Evolutionary conservation across 139 green algal genomes (phyloP).

Genomic region (Dunaliella primolecta): DNA sequence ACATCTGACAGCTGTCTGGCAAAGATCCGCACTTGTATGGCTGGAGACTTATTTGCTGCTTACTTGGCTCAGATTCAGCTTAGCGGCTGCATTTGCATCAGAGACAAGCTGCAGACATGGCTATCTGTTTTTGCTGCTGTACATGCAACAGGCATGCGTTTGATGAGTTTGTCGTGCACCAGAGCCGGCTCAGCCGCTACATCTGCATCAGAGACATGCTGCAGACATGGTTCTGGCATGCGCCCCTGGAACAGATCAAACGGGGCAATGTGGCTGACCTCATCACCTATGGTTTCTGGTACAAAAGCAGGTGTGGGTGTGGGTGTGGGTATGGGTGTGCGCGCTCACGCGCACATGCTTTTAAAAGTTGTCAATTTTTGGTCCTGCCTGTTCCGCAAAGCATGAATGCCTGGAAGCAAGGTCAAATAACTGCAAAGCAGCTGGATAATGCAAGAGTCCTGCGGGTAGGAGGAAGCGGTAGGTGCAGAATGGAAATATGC

Average conservation of each 20-base stretch:
- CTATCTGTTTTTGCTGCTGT: not conserved
- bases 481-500: too few relatives aligned
- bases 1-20: not conserved
- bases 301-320: conserved; percentile 29
- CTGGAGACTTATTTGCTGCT: not conserved
- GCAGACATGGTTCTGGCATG: conserved; percentile 26
- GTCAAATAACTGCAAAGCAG: not conserved
- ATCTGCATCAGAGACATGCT: conserved; percentile 22
- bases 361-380: not conserved
- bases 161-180: not conserved
- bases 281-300: conserved; percentile 35
- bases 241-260: conserved; percentile 19
- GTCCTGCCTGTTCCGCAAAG: not conserved
- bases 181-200: not conserved
- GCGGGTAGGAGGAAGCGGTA: too few relatives aligned
- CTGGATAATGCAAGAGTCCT: too few relatives aligned
- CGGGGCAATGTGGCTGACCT: conserved; percentile 38
- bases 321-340: too few relatives aligned
- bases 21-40: not conserved
- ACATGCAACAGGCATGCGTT: not conserved
- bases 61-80: not conserved
- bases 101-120: not conserved
- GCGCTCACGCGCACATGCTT: too few relatives aligned
- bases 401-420: not conserved
- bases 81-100: not conserved